Conservation (phyloP, 352 stramenopile species). For the Globisporangium okanoganense region DNA sequence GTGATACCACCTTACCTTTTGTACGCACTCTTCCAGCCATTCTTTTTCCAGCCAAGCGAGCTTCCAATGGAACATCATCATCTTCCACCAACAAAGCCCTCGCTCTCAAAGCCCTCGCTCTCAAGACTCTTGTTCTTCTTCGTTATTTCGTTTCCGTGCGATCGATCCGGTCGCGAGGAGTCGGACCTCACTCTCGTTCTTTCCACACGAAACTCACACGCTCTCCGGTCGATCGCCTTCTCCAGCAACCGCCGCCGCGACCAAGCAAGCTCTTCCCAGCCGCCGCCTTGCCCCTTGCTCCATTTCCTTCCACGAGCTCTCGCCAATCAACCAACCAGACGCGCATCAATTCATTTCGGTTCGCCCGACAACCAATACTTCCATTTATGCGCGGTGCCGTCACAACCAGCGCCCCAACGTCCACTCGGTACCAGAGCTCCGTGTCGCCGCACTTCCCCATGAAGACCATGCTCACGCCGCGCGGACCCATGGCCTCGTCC, state of each 20-base stretch:
- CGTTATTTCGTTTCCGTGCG: background rate
- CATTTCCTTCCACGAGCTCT: constrained; percentile 3
- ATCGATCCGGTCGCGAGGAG: constrained; percentile 11
- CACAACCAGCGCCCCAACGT: background rate
- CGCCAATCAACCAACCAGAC: constrained; percentile 1
- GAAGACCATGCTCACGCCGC: constrained; percentile 18
- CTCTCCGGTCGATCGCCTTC: background rate
- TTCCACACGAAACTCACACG: constrained; percentile 16
- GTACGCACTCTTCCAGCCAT: too few relatives aligned
- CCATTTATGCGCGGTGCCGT: constrained; percentile 11
- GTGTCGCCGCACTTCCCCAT: constrained; percentile 17
- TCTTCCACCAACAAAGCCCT: background rate
- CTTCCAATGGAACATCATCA: background rate
- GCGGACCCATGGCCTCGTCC: constrained; percentile 1
- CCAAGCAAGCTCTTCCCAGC: background rate
- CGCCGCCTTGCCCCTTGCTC: background rate
- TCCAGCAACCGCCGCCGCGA: background rate
- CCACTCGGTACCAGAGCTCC: constrained; percentile 15
- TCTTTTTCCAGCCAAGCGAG: too few relatives aligned
- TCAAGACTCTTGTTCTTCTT: background rate
- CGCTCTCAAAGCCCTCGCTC: background rate
- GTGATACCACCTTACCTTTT: background rate
- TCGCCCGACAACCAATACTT: background rate
- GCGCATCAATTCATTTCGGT: background rate
- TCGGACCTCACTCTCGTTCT: constrained; percentile 17